A percentile compares a stretch with the other conserved stretches of the same genome.
Evolutionary conservation across 805 yeast species (phyloP).

Genomic region (Wickerhamiella azyma): DNA sequence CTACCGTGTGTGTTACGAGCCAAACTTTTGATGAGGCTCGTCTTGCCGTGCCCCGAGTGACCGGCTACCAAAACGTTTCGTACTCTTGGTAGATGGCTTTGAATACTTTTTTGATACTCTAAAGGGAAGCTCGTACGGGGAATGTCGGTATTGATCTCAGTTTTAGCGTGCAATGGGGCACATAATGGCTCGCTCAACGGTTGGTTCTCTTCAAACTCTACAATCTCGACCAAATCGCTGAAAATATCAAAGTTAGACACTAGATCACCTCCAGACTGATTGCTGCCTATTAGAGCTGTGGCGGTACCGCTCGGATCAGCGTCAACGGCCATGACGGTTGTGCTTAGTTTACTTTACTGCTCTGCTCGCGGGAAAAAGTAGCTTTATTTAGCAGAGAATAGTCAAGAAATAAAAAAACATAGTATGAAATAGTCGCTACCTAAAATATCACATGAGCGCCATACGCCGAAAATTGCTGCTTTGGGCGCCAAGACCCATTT

Average conservation of each 20-base stretch:
- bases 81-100: conserved; percentile 22
- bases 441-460: no score
- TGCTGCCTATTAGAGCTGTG: no score
- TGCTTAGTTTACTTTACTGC: no score
- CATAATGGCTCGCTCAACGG: conserved; percentile 51
- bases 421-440: no score
- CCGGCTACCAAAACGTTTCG: conserved; percentile 76
- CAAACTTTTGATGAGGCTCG: conserved; percentile 57
- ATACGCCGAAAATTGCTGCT: no score
- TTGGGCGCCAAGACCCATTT: no score
- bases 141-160: not conserved
- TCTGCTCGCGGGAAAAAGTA: no score
- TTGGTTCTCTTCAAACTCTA: conserved; percentile 40
- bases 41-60: conserved; percentile 71
- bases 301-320: not conserved
- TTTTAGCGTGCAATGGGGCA: conserved; percentile 28
- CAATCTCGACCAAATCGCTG: conserved; percentile 52
- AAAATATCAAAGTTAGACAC: conserved; percentile 29
- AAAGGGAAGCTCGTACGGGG: not conserved
- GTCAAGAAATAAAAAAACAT: no score
- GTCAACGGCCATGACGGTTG: no score
- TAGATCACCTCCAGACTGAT: not conserved
- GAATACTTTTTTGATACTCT: not conserved
- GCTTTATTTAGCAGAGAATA: no score
- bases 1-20: conserved; percentile 50